Base-by-base conservation (phyloP, 176 grass and related monocot species). In the Poa annua region DNA sequence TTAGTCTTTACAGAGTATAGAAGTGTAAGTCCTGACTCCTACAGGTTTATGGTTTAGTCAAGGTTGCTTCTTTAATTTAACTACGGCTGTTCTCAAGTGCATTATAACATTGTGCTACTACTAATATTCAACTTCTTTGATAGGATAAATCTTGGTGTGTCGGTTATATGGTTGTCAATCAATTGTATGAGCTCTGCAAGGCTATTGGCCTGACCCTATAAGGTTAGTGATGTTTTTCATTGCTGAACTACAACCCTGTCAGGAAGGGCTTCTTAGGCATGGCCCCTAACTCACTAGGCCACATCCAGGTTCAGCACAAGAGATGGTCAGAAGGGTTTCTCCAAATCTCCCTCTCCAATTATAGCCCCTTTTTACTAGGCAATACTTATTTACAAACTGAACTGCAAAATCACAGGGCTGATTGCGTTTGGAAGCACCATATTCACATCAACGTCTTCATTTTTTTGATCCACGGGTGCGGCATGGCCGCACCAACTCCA, bases 121-220 rank as follows among this genome's bases (percentile, higher is more conserved):
- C 25, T 76, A 70, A 75, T 61, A 53, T 9, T 67, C 10, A 19
- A 66, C 34, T 87, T 51, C 35, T 57, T 75, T 45, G 49, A 81
- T 80, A 95, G 96, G 96, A 98, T 80, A 98, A 98, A 91, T 98
- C 96, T 3, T 98, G 96, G 96, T 90, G 90, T 85, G 96, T 95
- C 19, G 86, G 92, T 10, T 98, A 98, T 63, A 98, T 98, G 96
- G 96, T 98, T 48, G 96, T 92, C 56, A 98, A 98, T 84, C 92
- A 95, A 73, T 75, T 98, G 34, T 93, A 95, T 79, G 95, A 95
- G 48, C 92, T 98, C 69, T 98, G 92, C 71, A 92, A 98, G 77
- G 90, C 90, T 70, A 90, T 95, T 74, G 90, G 92, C 88, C 95
- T 25, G 95, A 98, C 56, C 86, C 92, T 29, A 93, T 92, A 35